Base-by-base conservation (phyloP, 2,329 filamentous ascomycete species). In the Paradendryphiella salina region DNA sequence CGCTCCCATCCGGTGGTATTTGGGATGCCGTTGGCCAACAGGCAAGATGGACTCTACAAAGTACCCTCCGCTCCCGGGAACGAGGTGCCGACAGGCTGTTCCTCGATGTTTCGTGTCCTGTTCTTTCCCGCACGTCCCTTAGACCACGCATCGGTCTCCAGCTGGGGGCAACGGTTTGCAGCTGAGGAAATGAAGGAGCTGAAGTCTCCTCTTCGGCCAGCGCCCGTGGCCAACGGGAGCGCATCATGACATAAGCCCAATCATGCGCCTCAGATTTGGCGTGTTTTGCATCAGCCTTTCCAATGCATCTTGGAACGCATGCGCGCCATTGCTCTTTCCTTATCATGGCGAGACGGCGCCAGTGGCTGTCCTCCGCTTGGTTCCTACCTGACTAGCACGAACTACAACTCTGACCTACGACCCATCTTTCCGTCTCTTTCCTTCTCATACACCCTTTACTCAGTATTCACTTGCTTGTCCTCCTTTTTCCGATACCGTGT, bases 141-240 rank as follows among this genome's bases (percentile, higher is more conserved):
- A 39, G n/a, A n/a, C 34, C 26, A 18, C 23, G 39, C 48, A 45
- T 34, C 52, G 42, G 40, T 44, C 40, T 47, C 50, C 45, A 51
- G 51, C 49, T 46, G 46, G 37, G 46, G 31, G 14, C 33, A 41
- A 51, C 36, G 23, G 38, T 36, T 46, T 42, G 21, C 47, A 49
- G 46, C 35, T 20, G 46, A 60, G 61, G 65, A 70, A 64, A 70
- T 70, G 67, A 69, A 61, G 56, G 54, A 59, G 45, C 47, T 57
- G 49, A 46, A 58, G 49, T 51, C 57, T 55, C 58, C 57, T 59
- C 54, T 54, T 43, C 53, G 32, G 53, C 59, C 52, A 42, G 55
- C 50, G 39, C 56, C 57, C 55, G 54, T 57, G 54, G 54, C 65
- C 63, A 65, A 62, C 62, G 56, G 58, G 50, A 61, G 58, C 52